Evolutionary conservation across 805 yeast species (phyloP).

Genomic region (Myxozyma sirexii): DNA sequence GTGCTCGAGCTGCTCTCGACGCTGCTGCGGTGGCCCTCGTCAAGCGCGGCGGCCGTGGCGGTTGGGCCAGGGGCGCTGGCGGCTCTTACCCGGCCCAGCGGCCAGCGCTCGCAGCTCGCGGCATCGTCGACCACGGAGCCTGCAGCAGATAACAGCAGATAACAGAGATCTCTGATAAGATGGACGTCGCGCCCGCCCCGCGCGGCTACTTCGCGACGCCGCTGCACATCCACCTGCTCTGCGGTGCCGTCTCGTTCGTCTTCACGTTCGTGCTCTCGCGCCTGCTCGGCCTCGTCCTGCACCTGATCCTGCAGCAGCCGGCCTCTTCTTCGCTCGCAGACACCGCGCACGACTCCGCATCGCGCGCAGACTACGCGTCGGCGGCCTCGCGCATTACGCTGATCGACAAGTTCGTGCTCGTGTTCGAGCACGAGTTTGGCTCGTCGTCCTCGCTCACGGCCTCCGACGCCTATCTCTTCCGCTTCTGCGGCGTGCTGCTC

Average conservation of each 20-base stretch:
- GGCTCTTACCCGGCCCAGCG: no score
- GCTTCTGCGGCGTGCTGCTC: conserved; percentile 25
- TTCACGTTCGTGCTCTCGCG: conserved; percentile 19
- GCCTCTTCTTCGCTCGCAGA: not conserved
- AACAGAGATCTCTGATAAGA: not conserved
- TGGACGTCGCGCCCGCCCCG: conserved; percentile 1
- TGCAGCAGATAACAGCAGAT: no score
- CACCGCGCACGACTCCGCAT: not conserved
- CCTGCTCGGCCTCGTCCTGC: conserved; percentile 22
- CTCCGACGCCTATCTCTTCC: conserved; percentile 19
- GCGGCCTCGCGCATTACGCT: conserved; percentile 5
- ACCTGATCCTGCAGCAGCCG: conserved; percentile 16
- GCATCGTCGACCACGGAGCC: no score
- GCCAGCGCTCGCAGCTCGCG: no score
- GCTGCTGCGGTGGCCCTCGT: no score
- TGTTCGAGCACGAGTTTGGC: conserved; percentile 25
- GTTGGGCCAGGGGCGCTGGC: no score
- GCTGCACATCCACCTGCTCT: conserved; percentile 19
- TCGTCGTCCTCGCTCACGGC: conserved; percentile 5
- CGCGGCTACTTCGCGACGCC: conserved; percentile 16
- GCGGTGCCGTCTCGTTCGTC: conserved; percentile 20
- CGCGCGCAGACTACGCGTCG: not conserved
- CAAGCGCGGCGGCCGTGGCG: no score
- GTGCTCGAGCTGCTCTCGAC: no score
- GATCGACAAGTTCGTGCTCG: conserved; percentile 27